Conservation (phyloP, 148 eudicot genomes). For the Camellia granthamiana region DNA sequence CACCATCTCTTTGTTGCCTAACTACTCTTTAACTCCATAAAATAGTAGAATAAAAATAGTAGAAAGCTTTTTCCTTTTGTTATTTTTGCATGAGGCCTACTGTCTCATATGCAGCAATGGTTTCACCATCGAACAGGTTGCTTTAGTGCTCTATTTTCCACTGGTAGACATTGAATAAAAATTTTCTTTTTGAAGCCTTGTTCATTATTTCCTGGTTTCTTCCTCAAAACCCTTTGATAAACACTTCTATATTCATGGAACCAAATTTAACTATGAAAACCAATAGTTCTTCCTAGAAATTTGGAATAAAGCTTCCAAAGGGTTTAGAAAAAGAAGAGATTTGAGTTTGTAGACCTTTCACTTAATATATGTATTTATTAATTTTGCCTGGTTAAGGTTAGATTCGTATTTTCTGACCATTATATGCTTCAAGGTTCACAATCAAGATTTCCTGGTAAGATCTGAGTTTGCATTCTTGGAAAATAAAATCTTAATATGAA, state of each 20-base stretch:
- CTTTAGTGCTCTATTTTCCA: too few species aligned
- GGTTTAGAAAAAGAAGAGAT: neutral
- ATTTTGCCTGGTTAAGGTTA: neutral
- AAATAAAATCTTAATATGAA: neutral
- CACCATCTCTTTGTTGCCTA: too few species aligned
- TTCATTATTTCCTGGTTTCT: too few species aligned
- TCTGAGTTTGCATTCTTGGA: neutral
- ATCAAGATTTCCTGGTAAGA: neutral
- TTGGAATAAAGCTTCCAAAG: neutral
- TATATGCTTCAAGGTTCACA: neutral
- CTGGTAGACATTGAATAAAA: neutral
- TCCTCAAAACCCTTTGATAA: too few species aligned
- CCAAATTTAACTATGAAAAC: neutral
- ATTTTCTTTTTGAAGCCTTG: neutral
- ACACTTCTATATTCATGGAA: too few species aligned
- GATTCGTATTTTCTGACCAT: neutral
- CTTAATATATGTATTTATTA: too few species aligned
- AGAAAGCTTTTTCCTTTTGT: too few species aligned
- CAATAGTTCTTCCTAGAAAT: neutral
- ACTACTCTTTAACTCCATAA: too few species aligned
- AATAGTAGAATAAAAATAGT: too few species aligned
- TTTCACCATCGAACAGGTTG: too few species aligned
- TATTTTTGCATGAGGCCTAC: too few species aligned
- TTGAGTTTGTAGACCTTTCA: neutral
- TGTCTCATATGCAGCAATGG: too few species aligned